phyloP scores from a whole-genome alignment of 345 rosid species.

The Lumnitzera racemosa region DNA sequence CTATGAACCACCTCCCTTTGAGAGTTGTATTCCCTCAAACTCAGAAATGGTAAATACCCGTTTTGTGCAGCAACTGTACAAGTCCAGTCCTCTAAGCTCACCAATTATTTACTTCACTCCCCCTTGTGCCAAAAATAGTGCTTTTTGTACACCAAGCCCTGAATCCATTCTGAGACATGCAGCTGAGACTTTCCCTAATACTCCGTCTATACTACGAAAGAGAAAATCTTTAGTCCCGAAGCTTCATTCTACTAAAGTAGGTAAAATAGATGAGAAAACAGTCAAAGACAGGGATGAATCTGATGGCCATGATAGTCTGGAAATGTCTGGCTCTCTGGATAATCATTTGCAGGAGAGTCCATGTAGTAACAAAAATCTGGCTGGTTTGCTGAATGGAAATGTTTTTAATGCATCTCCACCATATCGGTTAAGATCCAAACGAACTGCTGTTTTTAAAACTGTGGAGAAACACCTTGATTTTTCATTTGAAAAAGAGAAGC shows the following conservation, averaged over 20 bases:
- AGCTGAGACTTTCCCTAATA: constrained; percentile 75
- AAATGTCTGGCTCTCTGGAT: constrained; percentile 26
- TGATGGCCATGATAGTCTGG: constrained; percentile 21
- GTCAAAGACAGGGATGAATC: constrained; percentile 14
- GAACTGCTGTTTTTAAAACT: constrained; percentile 70
- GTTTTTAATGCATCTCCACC: constrained; percentile 86
- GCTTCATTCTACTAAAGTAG: constrained; percentile 19
- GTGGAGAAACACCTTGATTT: constrained; percentile 91
- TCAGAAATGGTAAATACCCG: constrained; percentile 25
- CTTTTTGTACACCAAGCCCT: constrained; percentile 47
- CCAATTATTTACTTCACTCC: constrained; percentile 83
- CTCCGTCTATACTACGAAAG: constrained; percentile 88
- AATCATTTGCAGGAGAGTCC: constrained; percentile 29
- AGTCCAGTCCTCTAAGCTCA: constrained; percentile 42
- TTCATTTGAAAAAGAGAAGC: constrained; percentile 35
- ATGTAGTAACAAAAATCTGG: constrained; percentile 20
- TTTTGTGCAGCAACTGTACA: constrained; percentile 25
- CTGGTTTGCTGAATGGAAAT: constrained; percentile 26
- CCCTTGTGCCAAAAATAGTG: constrained; percentile 44
- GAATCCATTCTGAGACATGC: constrained; percentile 68
- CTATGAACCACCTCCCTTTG: constrained; percentile 49
- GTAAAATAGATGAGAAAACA: constrained; percentile 22
- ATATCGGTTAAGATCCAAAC: constrained; percentile 69
- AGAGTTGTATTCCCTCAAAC: constrained; percentile 23
- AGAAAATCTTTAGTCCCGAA: constrained; percentile 34